These are phyloP conservation scores for Sisymbrium irio DNA, from an alignment of 345 rosid genomes.

Conservation along the genomic window DNA sequence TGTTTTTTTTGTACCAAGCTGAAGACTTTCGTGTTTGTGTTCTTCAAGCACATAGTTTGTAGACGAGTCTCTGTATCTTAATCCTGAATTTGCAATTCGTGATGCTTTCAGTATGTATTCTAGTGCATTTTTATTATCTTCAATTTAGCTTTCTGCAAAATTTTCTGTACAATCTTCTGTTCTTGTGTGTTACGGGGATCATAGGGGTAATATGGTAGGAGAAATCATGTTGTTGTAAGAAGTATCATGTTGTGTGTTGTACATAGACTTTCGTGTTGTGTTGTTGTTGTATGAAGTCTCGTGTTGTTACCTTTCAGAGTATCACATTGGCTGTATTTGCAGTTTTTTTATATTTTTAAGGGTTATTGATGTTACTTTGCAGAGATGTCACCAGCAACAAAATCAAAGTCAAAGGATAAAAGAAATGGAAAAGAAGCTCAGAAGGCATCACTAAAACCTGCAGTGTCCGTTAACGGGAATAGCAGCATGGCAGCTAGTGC, in stretches of 20 bases:
- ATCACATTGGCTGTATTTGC: neutral
- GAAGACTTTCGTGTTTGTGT: too few relatives aligned
- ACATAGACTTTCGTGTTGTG: neutral
- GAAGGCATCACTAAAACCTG: constrained; percentile 47
- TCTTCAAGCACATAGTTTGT: too few relatives aligned
- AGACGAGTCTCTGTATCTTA: too few relatives aligned
- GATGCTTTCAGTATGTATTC: too few relatives aligned
- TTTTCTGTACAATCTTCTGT: neutral
- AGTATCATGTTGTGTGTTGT: too few relatives aligned
- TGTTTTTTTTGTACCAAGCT: too few relatives aligned
- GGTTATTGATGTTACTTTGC: constrained; percentile 26
- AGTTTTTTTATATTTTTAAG: constrained; percentile 25
- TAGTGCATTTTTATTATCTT: neutral
- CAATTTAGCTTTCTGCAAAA: neutral
- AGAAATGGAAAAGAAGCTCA: constrained; percentile 53
- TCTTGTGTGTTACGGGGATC: neutral
- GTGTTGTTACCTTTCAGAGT: neutral
- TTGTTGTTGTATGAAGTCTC: neutral
- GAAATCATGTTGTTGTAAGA: too few relatives aligned
- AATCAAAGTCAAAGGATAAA: constrained; percentile 65
- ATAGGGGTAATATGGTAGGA: too few relatives aligned
- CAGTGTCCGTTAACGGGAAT: constrained; percentile 38
- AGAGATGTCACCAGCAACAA: constrained; percentile 67
- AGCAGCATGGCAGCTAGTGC: constrained; percentile 59
- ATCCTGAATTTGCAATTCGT: too few relatives aligned